Percentiles rank a stretch among this genome's conserved stretches.
These are phyloP conservation scores for Arachnomyces sp. DNA, from an alignment of 2,329 filamentous ascomycete genomes.

Conservation along the genomic window DNA sequence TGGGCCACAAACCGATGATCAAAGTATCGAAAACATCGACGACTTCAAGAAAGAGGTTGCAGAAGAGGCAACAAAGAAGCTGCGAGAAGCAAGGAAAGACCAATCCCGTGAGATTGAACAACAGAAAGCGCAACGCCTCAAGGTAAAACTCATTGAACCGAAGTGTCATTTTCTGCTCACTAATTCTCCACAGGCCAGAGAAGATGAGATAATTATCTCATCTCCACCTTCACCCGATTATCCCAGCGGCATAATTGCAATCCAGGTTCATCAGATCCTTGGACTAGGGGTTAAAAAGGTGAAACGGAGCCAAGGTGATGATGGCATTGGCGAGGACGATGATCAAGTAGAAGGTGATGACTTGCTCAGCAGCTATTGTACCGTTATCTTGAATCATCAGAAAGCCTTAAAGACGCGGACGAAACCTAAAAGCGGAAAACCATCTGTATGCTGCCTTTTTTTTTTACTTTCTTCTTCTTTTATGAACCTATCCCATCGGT, in stretches of 20 bases:
- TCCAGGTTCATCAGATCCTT: constrained; percentile 90
- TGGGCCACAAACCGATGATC: constrained; percentile 78
- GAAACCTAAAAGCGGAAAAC: too few species aligned
- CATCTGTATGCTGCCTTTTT: too few species aligned
- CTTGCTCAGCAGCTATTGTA: constrained; percentile 88
- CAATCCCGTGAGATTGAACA: too few species aligned
- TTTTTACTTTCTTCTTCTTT: not conserved
- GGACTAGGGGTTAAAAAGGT: constrained; percentile 88
- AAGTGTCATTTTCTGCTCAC: too few species aligned
- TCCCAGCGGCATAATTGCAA: constrained; percentile 80
- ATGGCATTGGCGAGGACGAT: constrained; percentile 76
- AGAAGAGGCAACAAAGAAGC: constrained; percentile 83
- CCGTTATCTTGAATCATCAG: constrained; percentile 81
- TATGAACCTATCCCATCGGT: constrained; percentile 9
- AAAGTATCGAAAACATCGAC: constrained; percentile 68
- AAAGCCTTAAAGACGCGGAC: too few species aligned
- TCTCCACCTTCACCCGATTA: constrained; percentile 94
- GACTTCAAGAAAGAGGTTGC: constrained; percentile 65
- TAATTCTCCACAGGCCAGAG: constrained; percentile 60
- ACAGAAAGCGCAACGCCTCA: too few species aligned
- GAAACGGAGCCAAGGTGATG: constrained; percentile 72
- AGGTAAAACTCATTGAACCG: too few species aligned
- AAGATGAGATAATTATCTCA: constrained; percentile 81
- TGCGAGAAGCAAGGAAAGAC: too few species aligned
- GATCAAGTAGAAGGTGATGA: constrained; percentile 75